phyloP scores from a whole-genome alignment of 306 rosid genomes.

The Casuarina equisetifolia region DNA sequence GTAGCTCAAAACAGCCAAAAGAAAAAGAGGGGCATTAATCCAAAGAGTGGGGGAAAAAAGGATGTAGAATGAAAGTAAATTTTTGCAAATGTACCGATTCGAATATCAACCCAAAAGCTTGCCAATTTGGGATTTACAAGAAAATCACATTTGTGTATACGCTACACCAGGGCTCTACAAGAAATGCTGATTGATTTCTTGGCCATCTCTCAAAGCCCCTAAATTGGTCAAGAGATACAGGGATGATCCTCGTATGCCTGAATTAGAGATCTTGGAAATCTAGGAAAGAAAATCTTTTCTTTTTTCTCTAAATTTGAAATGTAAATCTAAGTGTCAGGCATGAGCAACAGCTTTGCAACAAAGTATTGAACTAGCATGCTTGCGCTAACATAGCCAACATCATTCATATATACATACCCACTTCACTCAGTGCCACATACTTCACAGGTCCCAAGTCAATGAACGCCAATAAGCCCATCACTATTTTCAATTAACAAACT shows the following conservation, averaged over 20 bases:
- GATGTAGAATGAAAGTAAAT: not conserved
- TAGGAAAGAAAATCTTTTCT: not conserved
- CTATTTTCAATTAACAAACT: not conserved
- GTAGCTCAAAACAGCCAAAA: not conserved
- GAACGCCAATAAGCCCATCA: not conserved
- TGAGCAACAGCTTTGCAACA: not conserved
- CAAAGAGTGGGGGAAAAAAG: not conserved
- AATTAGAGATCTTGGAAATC: not conserved
- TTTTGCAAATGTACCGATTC: not conserved
- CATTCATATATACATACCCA: not conserved
- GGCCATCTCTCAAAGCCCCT: not conserved
- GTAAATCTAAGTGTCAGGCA: not conserved
- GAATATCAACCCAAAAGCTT: not conserved
- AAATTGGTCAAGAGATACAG: not conserved
- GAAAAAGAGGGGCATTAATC: not conserved
- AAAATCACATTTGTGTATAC: not conserved
- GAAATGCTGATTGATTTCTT: not conserved
- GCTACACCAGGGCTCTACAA: too few relatives aligned
- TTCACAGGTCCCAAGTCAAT: not conserved
- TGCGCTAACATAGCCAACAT: not conserved
- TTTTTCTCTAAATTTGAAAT: not conserved
- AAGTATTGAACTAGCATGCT: not conserved
- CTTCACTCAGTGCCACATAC: not conserved
- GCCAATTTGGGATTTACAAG: not conserved
- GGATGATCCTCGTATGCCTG: not conserved